Base-by-base conservation (phyloP, 192 early-diverging fungal genomes). In the Mortierella claussenii region DNA sequence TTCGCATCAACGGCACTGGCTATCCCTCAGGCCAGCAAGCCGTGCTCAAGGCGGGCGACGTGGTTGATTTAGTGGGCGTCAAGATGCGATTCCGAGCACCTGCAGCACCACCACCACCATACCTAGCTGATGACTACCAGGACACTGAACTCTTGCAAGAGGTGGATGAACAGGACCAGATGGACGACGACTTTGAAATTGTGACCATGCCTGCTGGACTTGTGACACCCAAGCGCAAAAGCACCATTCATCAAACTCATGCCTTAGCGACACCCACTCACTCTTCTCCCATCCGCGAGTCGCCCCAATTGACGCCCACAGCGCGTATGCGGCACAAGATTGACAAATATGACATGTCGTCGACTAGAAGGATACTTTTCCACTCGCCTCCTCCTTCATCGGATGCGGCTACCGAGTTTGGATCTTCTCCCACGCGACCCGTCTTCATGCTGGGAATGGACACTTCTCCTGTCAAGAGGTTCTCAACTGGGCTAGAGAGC, bases 61-160 rank as follows among this genome's bases (percentile, higher is more conserved):
- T 81, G 36, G 70, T 86, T 18, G 82, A 86, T 42, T 60, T 86
- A 36, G 69, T 86, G 18, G 85, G 85, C 27, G 82, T 80, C 46
- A 60, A 75, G n/a, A 68, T 83, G 49, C 45, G 64, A 18, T 83
- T 86, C 54, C 47, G 62, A 18, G 15, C 51, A 4, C 85, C 83
- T 31, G 45, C 55, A 12, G 60, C 32, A 50, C 27, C 62, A 1
- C 26, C 61, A 17, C 50, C 63, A 31, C 50, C 62, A 26, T n/a
- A n/a, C n/a, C n/a, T n/a, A n/a, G 37, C 33, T 12, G 34, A 60
- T 31, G 66, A 50, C 10, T 34, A 53, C 18, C 58, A 43, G 55
- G 57, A 60, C 28, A 52, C 15, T 17, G 8, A 13, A 40, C 46
- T 43, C 32, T 23, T 45, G 46, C n/a, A n/a, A n/a, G 42, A 65